Percentiles rank a stretch among this genome's conserved stretches.
Evolutionary conservation across 2,329 filamentous ascomycete genomes (phyloP).

Genomic region (Cladorrhinum sp.): DNA sequence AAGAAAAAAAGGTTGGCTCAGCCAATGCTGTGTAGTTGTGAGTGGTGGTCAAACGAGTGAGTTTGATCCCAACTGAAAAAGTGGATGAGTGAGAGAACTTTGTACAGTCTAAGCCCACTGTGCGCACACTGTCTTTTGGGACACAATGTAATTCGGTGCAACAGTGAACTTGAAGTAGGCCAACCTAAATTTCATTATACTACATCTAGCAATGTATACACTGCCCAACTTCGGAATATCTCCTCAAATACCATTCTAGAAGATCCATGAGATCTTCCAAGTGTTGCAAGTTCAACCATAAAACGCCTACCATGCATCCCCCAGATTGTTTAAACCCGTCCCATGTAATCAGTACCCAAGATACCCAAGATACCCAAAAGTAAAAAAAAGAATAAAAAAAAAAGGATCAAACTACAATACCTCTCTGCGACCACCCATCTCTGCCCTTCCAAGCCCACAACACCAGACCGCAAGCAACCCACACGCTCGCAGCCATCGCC

Average conservation of each 20-base stretch:
- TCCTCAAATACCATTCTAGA: not conserved
- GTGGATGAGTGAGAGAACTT: not conserved
- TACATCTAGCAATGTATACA: too few relatives aligned
- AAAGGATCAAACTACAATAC: conserved; percentile 56
- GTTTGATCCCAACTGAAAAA: not conserved
- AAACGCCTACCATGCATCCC: not conserved
- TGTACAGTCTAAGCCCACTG: not conserved
- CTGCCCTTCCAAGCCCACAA: conserved; percentile 77
- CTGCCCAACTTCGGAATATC: not conserved
- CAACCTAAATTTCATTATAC: too few relatives aligned
- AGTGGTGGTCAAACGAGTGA: not conserved
- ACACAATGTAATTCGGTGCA: too few relatives aligned
- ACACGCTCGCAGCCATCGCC: conserved; percentile 79
- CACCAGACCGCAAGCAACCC: conserved; percentile 70
- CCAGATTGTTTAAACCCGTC: not conserved
- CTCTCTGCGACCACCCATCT: conserved; percentile 71
- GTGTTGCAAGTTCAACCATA: not conserved
- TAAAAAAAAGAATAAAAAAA: not conserved
- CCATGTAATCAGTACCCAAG: not conserved
- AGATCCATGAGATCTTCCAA: not conserved
- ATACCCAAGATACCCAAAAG: not conserved
- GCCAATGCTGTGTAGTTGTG: not conserved
- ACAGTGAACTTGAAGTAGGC: too few relatives aligned
- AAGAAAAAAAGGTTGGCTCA: not conserved
- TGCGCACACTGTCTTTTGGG: not conserved